phyloP scores from a whole-genome alignment of 106 monocot genomes.

The Dioscorea zingiberensis region DNA sequence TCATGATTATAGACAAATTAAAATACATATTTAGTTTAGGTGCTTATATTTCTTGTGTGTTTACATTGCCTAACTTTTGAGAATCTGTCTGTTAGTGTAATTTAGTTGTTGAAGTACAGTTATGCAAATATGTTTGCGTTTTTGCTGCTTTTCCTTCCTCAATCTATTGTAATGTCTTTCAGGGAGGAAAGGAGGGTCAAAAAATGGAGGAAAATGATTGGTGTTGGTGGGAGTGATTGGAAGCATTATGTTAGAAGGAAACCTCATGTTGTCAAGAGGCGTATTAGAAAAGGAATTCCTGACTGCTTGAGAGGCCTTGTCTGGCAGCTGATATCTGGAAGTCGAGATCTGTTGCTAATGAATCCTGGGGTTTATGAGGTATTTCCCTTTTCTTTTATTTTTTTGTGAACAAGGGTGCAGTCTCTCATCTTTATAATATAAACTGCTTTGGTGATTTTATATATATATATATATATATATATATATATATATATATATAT shows the following conservation, averaged over 20 bases:
- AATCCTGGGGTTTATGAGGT: constrained; percentile 99
- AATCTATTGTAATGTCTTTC: constrained; percentile 10
- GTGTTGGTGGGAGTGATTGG: constrained; percentile 97
- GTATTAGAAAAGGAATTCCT: constrained; percentile 93
- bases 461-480: too few species aligned
- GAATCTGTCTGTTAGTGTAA: background rate
- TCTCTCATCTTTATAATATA: too few species aligned
- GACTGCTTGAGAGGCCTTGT: constrained; percentile 94
- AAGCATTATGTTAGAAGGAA: constrained; percentile 86
- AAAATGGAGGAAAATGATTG: constrained; percentile 99
- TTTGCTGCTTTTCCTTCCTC: background rate
- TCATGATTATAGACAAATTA: background rate
- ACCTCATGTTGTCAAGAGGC: constrained; percentile 79
- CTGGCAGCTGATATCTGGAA: constrained; percentile 99
- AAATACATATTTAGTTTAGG: background rate
- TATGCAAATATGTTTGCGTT: background rate
- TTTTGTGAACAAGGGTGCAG: background rate
- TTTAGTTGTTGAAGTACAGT: background rate
- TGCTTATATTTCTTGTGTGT: background rate
- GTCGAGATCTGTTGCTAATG: constrained; percentile 89
- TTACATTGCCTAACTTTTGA: background rate
- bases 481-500: too few species aligned
- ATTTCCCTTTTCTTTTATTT: constrained; percentile 4
- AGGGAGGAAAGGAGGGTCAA: constrained; percentile 80
- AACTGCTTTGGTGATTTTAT: too few species aligned